Evolutionary conservation across 768 basidiomycete genomes (phyloP).

Genomic region (Naematelia aurantialba): DNA sequence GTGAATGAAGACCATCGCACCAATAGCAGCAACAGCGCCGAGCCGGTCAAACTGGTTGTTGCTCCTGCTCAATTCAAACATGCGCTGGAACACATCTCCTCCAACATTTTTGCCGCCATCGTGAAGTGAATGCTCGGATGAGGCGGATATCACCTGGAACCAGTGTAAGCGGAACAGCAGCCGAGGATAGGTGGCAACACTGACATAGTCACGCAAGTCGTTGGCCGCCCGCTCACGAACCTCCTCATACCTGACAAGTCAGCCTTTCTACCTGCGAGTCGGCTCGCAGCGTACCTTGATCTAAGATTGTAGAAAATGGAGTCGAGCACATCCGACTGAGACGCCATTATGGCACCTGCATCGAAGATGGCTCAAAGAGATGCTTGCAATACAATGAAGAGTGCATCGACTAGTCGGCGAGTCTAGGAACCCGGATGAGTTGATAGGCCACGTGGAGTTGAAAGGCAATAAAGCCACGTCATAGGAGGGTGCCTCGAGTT

Average conservation of each 20-base stretch:
- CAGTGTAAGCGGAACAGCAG: slow-evolving; percentile 2
- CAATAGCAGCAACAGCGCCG: slow-evolving; percentile 36
- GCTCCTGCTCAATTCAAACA: slow-evolving; percentile 40
- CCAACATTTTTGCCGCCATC: slow-evolving; percentile 40
- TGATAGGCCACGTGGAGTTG: not conserved
- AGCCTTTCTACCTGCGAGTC: not conserved
- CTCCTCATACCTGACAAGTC: slow-evolving; percentile 58
- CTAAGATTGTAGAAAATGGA: slow-evolving; percentile 37
- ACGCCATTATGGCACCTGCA: slow-evolving; percentile 23
- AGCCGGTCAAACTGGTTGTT: slow-evolving; percentile 40
- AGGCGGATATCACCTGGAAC: slow-evolving; percentile 24
- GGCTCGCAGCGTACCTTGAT: slow-evolving; percentile 52
- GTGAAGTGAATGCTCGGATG: slow-evolving; percentile 36
- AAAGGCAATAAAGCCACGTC: not conserved
- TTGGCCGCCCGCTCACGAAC: slow-evolving; percentile 63
- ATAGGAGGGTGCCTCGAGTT: not conserved
- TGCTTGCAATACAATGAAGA: not conserved
- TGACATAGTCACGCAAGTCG: slow-evolving; percentile 34
- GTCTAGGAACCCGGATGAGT: not conserved
- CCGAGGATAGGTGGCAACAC: not conserved
- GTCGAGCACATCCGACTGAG: slow-evolving; percentile 41
- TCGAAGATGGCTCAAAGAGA: not conserved
- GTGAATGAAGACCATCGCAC: slow-evolving; percentile 17
- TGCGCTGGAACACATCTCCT: slow-evolving; percentile 39
- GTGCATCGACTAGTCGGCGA: not conserved